A percentile compares a stretch with the other conserved stretches of the same genome.
These are phyloP conservation scores for Penicillium aurantiogriseum DNA, from an alignment of 2,329 filamentous ascomycete species.

Conservation along the genomic window DNA sequence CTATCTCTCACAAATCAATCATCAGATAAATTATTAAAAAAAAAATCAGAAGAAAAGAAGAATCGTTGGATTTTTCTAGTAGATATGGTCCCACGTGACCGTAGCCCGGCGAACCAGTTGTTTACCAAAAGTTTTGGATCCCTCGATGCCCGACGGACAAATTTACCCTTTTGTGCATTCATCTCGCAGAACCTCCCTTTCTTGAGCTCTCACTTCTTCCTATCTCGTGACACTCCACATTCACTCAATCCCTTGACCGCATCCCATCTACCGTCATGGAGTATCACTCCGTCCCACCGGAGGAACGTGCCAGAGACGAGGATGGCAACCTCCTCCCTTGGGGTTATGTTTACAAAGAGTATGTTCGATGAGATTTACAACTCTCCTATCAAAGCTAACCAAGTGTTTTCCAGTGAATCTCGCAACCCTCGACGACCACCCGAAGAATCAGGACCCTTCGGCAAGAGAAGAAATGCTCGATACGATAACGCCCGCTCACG, in stretches of 20 bases:
- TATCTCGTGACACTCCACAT: background rate
- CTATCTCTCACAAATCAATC: too few species aligned
- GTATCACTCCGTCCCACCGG: constrained; percentile 63
- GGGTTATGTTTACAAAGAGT: constrained; percentile 63
- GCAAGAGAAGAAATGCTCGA: constrained; percentile 50
- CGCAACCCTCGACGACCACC: constrained; percentile 53
- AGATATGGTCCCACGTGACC: constrained; percentile 18
- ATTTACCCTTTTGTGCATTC: background rate
- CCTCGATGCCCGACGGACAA: background rate
- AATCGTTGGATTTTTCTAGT: background rate
- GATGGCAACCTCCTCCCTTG: constrained; percentile 61
- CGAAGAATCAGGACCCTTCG: constrained; percentile 63
- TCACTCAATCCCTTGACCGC: background rate
- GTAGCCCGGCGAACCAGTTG: constrained; percentile 28
- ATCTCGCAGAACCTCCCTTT: background rate
- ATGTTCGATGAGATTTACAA: constrained; percentile 31
- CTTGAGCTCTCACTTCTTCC: background rate
- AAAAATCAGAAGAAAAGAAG: background rate
- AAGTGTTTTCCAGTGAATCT: constrained; percentile 37
- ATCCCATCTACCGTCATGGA: constrained; percentile 49
- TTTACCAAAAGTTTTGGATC: constrained; percentile 21
- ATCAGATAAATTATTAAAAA: background rate
- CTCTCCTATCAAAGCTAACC: background rate
- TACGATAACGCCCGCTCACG: constrained; percentile 48
- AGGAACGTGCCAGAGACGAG: constrained; percentile 60